A percentile compares a stretch with the other conserved stretches of the same genome.
Conservation (phyloP, 768 basidiomycete genomes). For the Pisolithus orientalis region DNA sequence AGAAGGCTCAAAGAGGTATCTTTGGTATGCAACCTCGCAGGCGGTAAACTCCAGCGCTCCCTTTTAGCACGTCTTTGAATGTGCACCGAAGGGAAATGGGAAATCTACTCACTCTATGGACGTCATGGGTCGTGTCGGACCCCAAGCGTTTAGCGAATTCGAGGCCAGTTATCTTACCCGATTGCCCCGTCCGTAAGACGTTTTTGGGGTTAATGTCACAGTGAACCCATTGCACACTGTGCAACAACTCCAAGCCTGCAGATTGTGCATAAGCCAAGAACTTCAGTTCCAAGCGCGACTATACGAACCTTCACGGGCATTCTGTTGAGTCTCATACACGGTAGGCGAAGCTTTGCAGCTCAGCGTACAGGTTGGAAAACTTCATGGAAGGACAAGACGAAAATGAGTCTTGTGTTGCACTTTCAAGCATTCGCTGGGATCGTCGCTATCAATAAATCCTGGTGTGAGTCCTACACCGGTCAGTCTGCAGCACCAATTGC, state of each 20-base stretch:
- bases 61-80: background rate
- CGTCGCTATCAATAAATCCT: background rate
- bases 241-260: constrained; percentile 5
- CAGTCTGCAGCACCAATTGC: background rate
- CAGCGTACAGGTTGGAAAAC: constrained; percentile 5
- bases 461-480: background rate
- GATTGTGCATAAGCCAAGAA: background rate
- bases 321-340: background rate
- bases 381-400: constrained; percentile 12
- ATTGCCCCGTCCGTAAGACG: constrained; percentile 1
- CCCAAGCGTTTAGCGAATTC: constrained; percentile 9
- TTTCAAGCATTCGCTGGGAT: background rate
- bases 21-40: background rate
- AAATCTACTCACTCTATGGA: background rate
- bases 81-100: background rate
- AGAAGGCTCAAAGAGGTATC: background rate
- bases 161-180: constrained; percentile 6
- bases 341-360: background rate
- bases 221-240: constrained; percentile 10
- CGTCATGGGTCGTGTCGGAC: background rate
- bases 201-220: constrained; percentile 13
- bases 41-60: background rate
- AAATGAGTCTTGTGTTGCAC: constrained; percentile 4
- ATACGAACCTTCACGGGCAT: background rate
- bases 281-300: background rate